phyloP scores from a whole-genome alignment of 2,329 filamentous ascomycete genomes.

The Sporothrix globosa region DNA sequence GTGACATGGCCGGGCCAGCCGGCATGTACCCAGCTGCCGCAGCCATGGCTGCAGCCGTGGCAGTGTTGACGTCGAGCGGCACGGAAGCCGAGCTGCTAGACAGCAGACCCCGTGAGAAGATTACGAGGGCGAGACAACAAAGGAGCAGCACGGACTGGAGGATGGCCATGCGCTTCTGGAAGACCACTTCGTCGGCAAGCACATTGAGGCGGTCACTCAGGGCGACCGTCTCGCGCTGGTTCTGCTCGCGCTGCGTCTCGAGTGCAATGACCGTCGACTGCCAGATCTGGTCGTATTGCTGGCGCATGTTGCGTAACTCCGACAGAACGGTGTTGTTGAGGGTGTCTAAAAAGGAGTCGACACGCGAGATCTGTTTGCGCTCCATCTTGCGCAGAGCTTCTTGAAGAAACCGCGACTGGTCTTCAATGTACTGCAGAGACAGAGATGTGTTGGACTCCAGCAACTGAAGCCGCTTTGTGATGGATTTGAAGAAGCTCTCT shows the following conservation, averaged over 20 bases:
- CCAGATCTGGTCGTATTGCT: constrained; percentile 95
- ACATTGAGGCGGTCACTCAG: constrained; percentile 79
- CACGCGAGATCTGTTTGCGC: constrained; percentile 82
- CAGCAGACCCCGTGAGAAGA: constrained; percentile 67
- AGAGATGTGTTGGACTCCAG: constrained; percentile 91
- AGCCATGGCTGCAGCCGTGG: constrained; percentile 28
- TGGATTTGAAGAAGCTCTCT: constrained; percentile 96
- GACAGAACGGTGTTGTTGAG: constrained; percentile 86
- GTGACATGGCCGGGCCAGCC: constrained; percentile 41
- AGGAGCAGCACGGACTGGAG: constrained; percentile 86
- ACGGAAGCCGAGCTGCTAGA: constrained; percentile 22
- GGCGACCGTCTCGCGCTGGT: constrained; percentile 79
- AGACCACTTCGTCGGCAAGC: constrained; percentile 88
- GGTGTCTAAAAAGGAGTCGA: constrained; percentile 76
- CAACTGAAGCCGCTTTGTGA: constrained; percentile 88
- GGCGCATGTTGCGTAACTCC: constrained; percentile 75
- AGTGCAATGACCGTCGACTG: constrained; percentile 91
- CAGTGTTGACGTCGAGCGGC: background rate
- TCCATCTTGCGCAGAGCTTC: constrained; percentile 87
- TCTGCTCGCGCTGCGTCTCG: constrained; percentile 83
- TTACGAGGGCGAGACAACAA: constrained; percentile 81
- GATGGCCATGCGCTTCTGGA: constrained; percentile 89
- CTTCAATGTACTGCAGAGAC: constrained; percentile 93
- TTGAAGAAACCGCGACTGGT: constrained; percentile 86
- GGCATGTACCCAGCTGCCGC: constrained; percentile 35